Conservation (phyloP, 2,329 filamentous ascomycete genomes). For the Talaromyces marneffei region DNA sequence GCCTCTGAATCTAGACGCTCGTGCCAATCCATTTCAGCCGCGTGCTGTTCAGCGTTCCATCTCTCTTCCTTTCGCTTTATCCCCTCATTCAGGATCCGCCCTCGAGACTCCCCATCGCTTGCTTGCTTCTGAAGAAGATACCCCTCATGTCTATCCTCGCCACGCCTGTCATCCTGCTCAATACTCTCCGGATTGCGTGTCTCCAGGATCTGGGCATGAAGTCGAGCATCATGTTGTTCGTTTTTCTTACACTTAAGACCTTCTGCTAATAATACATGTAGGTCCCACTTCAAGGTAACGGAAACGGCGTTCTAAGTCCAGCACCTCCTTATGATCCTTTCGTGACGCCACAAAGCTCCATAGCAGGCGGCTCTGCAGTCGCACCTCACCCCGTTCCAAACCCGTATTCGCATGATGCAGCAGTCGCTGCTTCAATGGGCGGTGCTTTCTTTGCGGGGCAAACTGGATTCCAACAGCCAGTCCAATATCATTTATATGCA, state of each 20-base stretch:
- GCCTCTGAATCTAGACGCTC: constrained; percentile 20
- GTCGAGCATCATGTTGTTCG: background rate
- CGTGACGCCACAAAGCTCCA: constrained; percentile 50
- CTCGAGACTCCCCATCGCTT: constrained; percentile 2
- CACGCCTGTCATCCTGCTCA: background rate
- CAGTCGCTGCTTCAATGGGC: constrained; percentile 39
- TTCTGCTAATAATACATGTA: constrained; percentile 15
- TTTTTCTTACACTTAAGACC: background rate
- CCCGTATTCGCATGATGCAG: constrained; percentile 71
- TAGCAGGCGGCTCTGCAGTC: constrained; percentile 45
- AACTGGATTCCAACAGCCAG: constrained; percentile 58
- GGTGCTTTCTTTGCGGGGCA: constrained; percentile 61
- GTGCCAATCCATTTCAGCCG: constrained; percentile 22
- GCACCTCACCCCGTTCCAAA: constrained; percentile 48
- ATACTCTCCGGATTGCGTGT: background rate
- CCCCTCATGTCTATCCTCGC: background rate
- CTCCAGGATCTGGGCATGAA: background rate
- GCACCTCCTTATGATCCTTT: constrained; percentile 59
- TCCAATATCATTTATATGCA: constrained; percentile 88
- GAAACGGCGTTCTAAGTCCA: constrained; percentile 48
- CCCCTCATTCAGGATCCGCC: constrained; percentile 4
- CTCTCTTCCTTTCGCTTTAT: constrained; percentile 13
- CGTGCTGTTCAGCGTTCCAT: constrained; percentile 15
- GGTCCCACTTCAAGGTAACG: constrained; percentile 39
- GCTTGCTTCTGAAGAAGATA: constrained; percentile 1